Evolutionary conservation across 306 rosid species (phyloP).

Genomic region (Sesbania bispinosa): DNA sequence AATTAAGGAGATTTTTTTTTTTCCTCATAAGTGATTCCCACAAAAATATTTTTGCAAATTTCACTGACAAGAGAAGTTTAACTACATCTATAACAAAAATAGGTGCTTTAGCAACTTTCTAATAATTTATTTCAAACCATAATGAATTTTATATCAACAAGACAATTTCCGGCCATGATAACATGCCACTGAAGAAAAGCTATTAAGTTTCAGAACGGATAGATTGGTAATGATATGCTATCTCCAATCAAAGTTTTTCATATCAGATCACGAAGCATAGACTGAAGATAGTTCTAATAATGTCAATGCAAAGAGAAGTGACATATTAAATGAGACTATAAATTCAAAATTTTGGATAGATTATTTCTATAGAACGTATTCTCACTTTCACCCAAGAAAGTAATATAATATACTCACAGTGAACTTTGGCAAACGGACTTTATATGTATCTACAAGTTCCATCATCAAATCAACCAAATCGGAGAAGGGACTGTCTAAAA

Average conservation of each 20-base stretch:
- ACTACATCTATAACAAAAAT: neutral
- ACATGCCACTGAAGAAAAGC: neutral
- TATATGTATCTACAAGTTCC: conserved; percentile 96
- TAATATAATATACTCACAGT: conserved; percentile 69
- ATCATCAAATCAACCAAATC: conserved; percentile 98
- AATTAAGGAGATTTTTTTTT: no score
- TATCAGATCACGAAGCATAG: neutral
- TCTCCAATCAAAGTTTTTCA: neutral
- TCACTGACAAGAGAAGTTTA: neutral
- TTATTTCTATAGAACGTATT: neutral
- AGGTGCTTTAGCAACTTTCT: neutral
- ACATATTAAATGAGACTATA: neutral
- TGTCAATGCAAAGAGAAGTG: neutral
- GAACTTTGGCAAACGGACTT: conserved; percentile 90
- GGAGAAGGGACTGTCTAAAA: conserved; percentile 96
- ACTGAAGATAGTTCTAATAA: neutral
- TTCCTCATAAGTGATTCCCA: neutral
- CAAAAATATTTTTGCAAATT: neutral
- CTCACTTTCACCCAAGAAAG: neutral
- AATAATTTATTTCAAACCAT: neutral
- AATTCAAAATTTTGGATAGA: neutral
- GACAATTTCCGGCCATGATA: neutral
- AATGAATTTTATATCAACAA: no score
- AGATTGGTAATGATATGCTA: neutral
- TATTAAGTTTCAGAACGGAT: conserved; percentile 5